Evolutionary conservation across 148 eudicot species (phyloP), one percentile per base, ranked within the genome.

Genomic region (Nyssa sinensis): DNA sequence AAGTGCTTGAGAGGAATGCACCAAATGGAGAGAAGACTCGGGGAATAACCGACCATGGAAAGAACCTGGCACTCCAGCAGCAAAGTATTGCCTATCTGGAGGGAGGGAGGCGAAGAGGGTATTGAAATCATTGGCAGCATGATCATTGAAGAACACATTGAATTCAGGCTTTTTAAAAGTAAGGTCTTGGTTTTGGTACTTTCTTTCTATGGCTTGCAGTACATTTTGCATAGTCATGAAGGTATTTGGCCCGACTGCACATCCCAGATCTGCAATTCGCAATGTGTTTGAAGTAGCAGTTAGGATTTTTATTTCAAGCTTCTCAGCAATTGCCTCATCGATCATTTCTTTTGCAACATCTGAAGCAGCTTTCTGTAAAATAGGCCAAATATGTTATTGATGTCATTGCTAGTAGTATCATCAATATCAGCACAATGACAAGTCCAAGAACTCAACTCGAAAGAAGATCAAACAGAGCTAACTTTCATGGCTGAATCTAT

Each of bases 1-100:
- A 16, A 73, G 29, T 5, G 76, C 60, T 7, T 27, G 28, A 21
- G 69, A 44, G 14, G 76, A 73, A 16, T 63, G 31, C 17, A 64
- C 76, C 5, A 73, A 30, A 31, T 73, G 76, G 69, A 73, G 76
- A 14, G 69, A 73, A 13, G 76, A 64, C 32, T 64, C 32, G 5
- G 69, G 76, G 47, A 73, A 73, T 23, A 73, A 64, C 16, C 69
- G 76, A 32, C 69, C 47, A 11, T 64, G 61, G 69, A 73, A 73
- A 7, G 76, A 63, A 47, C 76, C 76, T 0, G 76, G 76, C 23
- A 73, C 76, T n/a, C 76, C 76, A 0, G 76, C 61, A 1, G 24
- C 69, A 32, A 47, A 73, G 69, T 73, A 73, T 28, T 44, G 29
- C 24, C 47, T 47, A 31, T 64, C 31, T 0, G 62, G 47, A 31